Evolutionary conservation across 2,329 filamentous ascomycete genomes (phyloP), one percentile per base, ranked within the genome.

Genomic region (Talaromyces marneffei): DNA sequence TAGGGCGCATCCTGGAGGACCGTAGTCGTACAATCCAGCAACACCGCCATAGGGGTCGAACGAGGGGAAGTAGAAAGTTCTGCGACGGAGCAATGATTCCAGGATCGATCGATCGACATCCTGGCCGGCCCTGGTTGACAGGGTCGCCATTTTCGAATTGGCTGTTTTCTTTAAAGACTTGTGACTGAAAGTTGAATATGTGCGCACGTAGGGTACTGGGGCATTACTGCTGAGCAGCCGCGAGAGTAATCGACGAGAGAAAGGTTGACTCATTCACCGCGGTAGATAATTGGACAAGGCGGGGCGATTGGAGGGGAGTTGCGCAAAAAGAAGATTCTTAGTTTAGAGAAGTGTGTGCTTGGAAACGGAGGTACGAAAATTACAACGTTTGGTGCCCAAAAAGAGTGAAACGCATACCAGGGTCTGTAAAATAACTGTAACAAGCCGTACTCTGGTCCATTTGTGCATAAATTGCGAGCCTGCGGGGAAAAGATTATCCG

Each of bases 41-140:
- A 94, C 88, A 72, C 91, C 91, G 68, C 90, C 90, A 74, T 97
- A 97, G 71, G 96, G 93, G 78, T 97, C 94, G 77, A 97, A 97
- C 60, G 92, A 88, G 59, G 92, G 92, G 65, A 92, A 96, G 79
- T 94, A 96, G 82, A 97, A 97, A 79, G 93, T 82, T 76, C 92
- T 89, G 67, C 92, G 89, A 67, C 89, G 87, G 69, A 97, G 87
- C 72, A 97, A 85, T 64, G 87, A 89, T 73, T 97, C 94, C 72
- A 97, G 85, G 61, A 85, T 81, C 63, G 83, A 80, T 71, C 91
- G 87, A 78, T 97, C 92, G 70, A 99, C 88, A 78, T 90, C 87
- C 82, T 96, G 87, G 70, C 93, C 94, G 78, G 89, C 92, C 73
- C 91, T 86, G 63, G 92, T 96, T 67, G 90, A 94, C 61, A 83